Base-by-base conservation (phyloP, 1,284 basidiomycete genomes). In the Phellinidium pouzarii region DNA sequence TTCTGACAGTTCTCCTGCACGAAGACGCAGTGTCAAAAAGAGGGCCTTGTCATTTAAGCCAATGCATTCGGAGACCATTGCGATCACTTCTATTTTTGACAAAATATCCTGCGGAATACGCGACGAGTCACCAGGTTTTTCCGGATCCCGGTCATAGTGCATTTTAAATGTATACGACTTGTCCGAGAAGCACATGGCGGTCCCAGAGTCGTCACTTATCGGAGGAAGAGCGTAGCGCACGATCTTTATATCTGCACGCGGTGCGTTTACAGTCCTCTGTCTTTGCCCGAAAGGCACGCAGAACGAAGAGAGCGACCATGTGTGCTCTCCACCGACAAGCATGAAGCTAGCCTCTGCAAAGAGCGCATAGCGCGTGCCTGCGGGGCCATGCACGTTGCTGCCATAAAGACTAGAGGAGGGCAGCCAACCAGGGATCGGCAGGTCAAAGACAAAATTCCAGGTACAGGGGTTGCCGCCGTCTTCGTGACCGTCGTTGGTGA, bases 341-440 rank as follows among this genome's bases (percentile, higher is more conserved):
- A 69, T 57, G 59, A 80, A 83, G 58, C 73, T 78, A 4, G 83
- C 85, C 22, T 77, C 76, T 8, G 84, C 84, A 59, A 78, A 79
- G 29, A 91, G 71, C n/a, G 72, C 69, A 61, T 91, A 91, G 48
- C 71, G 73, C 14, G 78, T 76, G 19, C 84, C 84, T 20, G 76
- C 62, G 14, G 70, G 68, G 7, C 73, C 72, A 9, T 52, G 52
- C 7, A 58, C 54, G 26, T 75, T 64, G 20, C 57, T 50, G 37
- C 80, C 79, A 56, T 79, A 76, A 1, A 58, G 55, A 9, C 78
- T 71, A 12, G 77, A 76, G 1, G 74, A 71, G 12, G 87, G 87
- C 3, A 91, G 71, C 88, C 88, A 91, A 8, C 87, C 87, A 4
- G 87, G 87, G 20, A 89, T 66, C 17, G 77, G 74, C 4, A 91